These are phyloP conservation scores for Cynara cardunculus DNA, from an alignment of 129 eudicot species.

Conservation along the genomic window DNA sequence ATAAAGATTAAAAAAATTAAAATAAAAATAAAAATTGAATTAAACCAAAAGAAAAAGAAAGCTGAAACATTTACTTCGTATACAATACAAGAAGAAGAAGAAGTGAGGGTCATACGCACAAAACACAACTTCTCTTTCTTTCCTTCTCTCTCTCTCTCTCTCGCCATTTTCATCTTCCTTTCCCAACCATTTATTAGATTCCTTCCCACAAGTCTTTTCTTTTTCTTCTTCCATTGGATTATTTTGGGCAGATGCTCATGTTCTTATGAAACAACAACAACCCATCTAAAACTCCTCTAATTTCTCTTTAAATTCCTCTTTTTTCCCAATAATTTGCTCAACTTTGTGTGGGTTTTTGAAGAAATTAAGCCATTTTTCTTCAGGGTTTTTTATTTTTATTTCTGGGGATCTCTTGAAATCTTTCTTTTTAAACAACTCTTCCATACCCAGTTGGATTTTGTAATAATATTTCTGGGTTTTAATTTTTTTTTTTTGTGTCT, in stretches of 20 bases:
- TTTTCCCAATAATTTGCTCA: slow-evolving; percentile 19
- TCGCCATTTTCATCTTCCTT: slow-evolving; percentile 66
- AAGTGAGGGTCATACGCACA: slow-evolving; percentile 47
- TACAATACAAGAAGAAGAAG: slow-evolving; percentile 60
- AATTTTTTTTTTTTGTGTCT: slow-evolving; percentile 13
- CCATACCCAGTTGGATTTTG: slow-evolving; percentile 37
- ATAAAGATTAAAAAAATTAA: background rate
- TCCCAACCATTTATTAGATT: slow-evolving; percentile 85
- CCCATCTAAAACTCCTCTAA: slow-evolving; percentile 36
- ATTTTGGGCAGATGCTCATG: slow-evolving; percentile 39
- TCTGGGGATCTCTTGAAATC: slow-evolving; percentile 40
- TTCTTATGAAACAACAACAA: slow-evolving; percentile 38
- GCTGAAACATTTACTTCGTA: slow-evolving; percentile 74
- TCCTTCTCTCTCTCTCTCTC: slow-evolving; percentile 26
- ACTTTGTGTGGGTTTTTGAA: slow-evolving; percentile 36
- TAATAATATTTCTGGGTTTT: slow-evolving; percentile 26
- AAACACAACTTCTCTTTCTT: slow-evolving; percentile 48
- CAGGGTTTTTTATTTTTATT: slow-evolving; percentile 27
- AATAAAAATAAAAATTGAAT: slow-evolving; percentile 16
- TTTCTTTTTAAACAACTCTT: slow-evolving; percentile 31
- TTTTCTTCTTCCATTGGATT: slow-evolving; percentile 40
- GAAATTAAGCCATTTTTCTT: slow-evolving; percentile 30
- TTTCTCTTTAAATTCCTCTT: slow-evolving; percentile 14
- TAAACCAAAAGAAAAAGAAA: slow-evolving; percentile 37
- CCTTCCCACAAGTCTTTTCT: slow-evolving; percentile 50